These are phyloP conservation scores for Ceratocystis destructans DNA, from an alignment of 2,329 filamentous ascomycete species.

Conservation along the genomic window DNA sequence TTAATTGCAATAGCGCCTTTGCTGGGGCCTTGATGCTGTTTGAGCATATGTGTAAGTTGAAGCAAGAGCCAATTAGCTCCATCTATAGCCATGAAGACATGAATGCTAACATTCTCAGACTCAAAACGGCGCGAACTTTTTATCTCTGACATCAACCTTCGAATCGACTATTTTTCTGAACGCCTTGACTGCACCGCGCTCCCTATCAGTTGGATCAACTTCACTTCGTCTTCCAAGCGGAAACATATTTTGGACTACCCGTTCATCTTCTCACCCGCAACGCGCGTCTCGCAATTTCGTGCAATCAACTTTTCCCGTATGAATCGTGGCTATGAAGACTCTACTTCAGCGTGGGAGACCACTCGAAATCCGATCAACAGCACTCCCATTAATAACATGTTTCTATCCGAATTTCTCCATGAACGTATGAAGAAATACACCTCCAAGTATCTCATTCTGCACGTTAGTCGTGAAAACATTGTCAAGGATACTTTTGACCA, in stretches of 20 bases:
- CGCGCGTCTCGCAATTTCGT: slow-evolving; percentile 71
- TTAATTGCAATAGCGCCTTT: slow-evolving; percentile 56
- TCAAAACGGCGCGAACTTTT: slow-evolving; percentile 49
- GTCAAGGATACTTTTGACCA: slow-evolving; percentile 70
- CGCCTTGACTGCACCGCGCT: slow-evolving; percentile 61
- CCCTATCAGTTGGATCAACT: slow-evolving; percentile 57
- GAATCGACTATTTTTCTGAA: slow-evolving; percentile 61
- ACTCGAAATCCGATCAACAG: slow-evolving; percentile 43
- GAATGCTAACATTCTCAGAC: slow-evolving; percentile 32
- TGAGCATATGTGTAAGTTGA: slow-evolving; percentile 51
- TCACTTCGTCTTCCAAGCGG: slow-evolving; percentile 45
- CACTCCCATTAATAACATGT: slow-evolving; percentile 40
- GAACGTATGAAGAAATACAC: slow-evolving; percentile 52
- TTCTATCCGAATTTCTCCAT: slow-evolving; percentile 48
- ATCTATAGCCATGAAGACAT: slow-evolving; percentile 3
- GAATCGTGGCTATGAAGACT: slow-evolving; percentile 63
- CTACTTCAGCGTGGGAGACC: slow-evolving; percentile 42
- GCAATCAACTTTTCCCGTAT: slow-evolving; percentile 78
- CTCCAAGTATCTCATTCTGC: slow-evolving; percentile 56
- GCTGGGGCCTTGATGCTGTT: slow-evolving; percentile 67
- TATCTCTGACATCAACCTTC: slow-evolving; percentile 55
- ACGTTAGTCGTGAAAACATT: slow-evolving; percentile 53
- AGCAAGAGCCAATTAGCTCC: background rate
- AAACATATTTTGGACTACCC: slow-evolving; percentile 68
- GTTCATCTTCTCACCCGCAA: slow-evolving; percentile 61